These are phyloP conservation scores for Trichoderma gracile DNA, from an alignment of 2,329 filamentous ascomycete species.

Conservation along the genomic window DNA sequence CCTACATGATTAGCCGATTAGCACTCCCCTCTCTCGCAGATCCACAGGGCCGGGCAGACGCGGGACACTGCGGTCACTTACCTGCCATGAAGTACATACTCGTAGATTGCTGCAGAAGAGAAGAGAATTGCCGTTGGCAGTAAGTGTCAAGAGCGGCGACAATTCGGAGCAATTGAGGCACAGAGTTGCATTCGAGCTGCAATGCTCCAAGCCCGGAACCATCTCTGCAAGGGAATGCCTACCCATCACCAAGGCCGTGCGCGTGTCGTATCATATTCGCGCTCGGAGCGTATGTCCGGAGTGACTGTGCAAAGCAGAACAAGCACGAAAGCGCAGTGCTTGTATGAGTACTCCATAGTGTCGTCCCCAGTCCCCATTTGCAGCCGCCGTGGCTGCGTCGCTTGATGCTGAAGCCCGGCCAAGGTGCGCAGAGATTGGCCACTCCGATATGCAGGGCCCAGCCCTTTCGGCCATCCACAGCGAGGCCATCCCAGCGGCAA, in stretches of 20 bases:
- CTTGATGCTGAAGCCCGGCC: constrained; percentile 6
- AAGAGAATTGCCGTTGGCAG: background rate
- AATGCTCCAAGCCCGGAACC: too few species aligned
- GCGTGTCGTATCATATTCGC: background rate
- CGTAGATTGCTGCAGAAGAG: background rate
- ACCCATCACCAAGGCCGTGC: background rate
- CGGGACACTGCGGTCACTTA: constrained; percentile 12
- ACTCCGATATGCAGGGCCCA: constrained; percentile 6
- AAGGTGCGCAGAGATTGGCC: constrained; percentile 12
- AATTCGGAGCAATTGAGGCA: constrained; percentile 14
- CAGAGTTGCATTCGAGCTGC: background rate
- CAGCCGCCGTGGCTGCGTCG: background rate
- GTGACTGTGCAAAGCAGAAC: too few species aligned
- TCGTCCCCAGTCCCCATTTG: background rate
- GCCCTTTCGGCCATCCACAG: constrained; percentile 21
- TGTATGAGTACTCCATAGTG: too few species aligned
- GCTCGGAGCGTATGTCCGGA: too few species aligned
- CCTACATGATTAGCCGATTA: background rate
- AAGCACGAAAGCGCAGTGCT: too few species aligned
- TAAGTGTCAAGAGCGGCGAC: background rate
- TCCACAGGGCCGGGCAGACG: constrained; percentile 8
- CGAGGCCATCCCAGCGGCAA: background rate
- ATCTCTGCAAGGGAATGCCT: too few species aligned
- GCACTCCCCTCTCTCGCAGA: constrained; percentile 3
- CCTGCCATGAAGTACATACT: too few species aligned